Conservation (phyloP, 2,329 filamentous ascomycete genomes). For the Fusarium protoensiforme region DNA sequence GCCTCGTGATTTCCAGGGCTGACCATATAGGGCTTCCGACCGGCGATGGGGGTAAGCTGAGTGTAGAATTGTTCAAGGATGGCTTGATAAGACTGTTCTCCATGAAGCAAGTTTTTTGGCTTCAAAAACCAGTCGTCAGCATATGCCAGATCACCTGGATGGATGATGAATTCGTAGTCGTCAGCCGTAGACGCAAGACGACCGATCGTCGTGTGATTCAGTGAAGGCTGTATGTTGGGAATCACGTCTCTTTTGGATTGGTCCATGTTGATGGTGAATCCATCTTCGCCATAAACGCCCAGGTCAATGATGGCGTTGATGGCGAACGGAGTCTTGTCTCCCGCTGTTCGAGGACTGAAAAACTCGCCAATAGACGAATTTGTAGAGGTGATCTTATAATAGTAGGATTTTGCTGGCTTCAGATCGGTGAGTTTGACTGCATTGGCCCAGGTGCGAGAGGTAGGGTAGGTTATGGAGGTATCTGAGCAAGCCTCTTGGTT, state of each 20-base stretch:
- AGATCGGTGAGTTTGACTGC: background rate
- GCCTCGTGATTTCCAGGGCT: constrained; percentile 22
- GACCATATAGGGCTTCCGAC: constrained; percentile 25
- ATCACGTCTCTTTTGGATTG: constrained; percentile 15
- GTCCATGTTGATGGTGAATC: constrained; percentile 23
- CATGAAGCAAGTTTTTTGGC: constrained; percentile 17
- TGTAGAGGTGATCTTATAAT: constrained; percentile 15
- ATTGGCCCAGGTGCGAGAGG: constrained; percentile 23
- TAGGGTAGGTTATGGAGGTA: constrained; percentile 20
- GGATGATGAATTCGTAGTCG: constrained; percentile 24
- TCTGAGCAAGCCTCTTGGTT: constrained; percentile 17
- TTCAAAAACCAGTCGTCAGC: background rate
- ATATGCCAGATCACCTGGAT: background rate
- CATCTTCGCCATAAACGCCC: constrained; percentile 21
- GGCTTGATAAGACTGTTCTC: constrained; percentile 18
- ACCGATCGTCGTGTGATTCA: constrained; percentile 26
- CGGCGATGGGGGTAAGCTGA: constrained; percentile 9
- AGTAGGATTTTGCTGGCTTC: constrained; percentile 14
- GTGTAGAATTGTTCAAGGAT: constrained; percentile 20
- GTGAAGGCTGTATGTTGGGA: constrained; percentile 6
- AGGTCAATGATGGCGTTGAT: constrained; percentile 29
- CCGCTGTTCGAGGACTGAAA: constrained; percentile 12
- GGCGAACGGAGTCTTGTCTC: constrained; percentile 17
- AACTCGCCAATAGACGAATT: constrained; percentile 8
- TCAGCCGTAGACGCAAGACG: constrained; percentile 15